phyloP scores from a whole-genome alignment of 2,329 filamentous ascomycete species.

The Ophiocordyceps polyrhachis-furcata region DNA sequence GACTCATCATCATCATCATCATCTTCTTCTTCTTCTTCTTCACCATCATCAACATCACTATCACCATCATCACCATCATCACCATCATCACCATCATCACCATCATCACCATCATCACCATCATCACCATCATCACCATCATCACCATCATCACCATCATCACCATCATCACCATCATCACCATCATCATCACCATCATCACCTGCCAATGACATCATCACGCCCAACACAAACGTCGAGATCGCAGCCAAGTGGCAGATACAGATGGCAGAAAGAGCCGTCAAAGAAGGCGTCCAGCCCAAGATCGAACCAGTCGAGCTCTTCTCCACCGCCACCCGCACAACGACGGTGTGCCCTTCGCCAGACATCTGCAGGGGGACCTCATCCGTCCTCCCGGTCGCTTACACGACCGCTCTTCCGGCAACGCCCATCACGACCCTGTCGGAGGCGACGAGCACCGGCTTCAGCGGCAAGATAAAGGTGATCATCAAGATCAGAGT shows the following conservation, averaged over 20 bases:
- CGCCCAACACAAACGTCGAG: background rate
- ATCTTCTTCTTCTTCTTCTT: background rate
- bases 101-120: too few relatives aligned
- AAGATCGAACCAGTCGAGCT: background rate
- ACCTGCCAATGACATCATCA: background rate
- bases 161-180: background rate
- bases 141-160: too few relatives aligned
- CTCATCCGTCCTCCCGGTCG: background rate
- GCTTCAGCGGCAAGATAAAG: background rate
- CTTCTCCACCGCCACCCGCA: background rate
- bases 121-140: background rate
- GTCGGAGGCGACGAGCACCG: background rate
- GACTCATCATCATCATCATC: background rate
- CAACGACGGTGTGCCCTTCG: background rate
- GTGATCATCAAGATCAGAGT: background rate
- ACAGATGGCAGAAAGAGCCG: background rate
- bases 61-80: background rate
- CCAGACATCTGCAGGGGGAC: background rate
- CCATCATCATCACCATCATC: background rate
- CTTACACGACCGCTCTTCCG: background rate
- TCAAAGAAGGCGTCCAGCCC: background rate
- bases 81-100: background rate
- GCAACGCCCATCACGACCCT: background rate
- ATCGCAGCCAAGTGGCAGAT: background rate
- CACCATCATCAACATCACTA: too few relatives aligned